Evolutionary conservation across 2,329 filamentous ascomycete genomes (phyloP), one percentile per base, ranked within the genome.

Genomic region (Diaporthe australafricana): DNA sequence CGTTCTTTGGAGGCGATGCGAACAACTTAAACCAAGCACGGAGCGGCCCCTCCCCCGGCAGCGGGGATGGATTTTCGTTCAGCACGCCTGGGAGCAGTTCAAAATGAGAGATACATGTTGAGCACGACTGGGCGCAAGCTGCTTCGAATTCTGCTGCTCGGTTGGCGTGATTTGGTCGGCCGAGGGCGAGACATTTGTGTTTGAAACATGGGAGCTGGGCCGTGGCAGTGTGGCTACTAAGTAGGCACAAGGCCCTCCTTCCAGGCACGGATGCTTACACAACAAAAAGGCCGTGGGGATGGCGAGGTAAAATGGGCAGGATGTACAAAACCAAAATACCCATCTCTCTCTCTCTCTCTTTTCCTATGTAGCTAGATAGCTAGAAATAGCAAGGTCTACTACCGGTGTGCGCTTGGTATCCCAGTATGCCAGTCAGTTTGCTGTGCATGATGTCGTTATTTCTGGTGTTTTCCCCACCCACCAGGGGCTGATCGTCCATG

Each of bases 1-100:
- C 89, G 73, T 89, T 88, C 73, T 79, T 74, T 84, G 84, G 76
- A 27, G 52, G 56, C 30, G 45, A 32, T n/a, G 45, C 53, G 42
- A 68, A 16, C 38, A 68, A 67, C n/a, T 38, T 42, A 47, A 17
- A 35, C 35, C 52, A 35, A 35, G 6, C 50, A 5, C 65, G 63
- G n/a, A 40, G 57, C n/a, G 70, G 65, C 7, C 72, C 72, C 6
- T 73, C 72, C 1, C 70, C 72, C 27, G 60, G 72, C 16, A 72
- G 70, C 52, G 72, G 72, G 60, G 72, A 73, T 17, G 70, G 72
- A 22, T 69, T 72, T 17, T 62, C 72, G 27, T 73, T 73, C 45
- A 69, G 53, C 52, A 73, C 72, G 22, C 72, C 72, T 17, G 72
- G 57, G 20, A 73, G 70, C 47, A 50, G n/a, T 45, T 50, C 68